Evolutionary conservation across 2,329 filamentous ascomycete species (phyloP), one percentile per base, ranked within the genome.

Genomic region (Cephalotrichum gorgonifer): DNA sequence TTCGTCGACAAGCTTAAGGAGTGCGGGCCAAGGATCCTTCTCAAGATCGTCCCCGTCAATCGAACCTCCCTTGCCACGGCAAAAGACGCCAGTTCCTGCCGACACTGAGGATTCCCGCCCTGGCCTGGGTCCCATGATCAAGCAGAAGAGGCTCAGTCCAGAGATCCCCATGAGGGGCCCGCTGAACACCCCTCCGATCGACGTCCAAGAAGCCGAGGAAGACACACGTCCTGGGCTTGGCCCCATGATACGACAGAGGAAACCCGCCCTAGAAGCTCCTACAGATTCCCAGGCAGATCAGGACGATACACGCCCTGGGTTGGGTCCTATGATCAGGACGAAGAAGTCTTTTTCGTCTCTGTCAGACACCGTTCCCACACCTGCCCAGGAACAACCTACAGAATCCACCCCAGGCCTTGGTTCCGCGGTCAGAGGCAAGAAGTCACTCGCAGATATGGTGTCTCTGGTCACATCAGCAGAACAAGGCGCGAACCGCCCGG

Each of bases 111-210:
- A 75, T 3, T 59, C 53, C 6, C 68, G 86, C n/a, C 88, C 88
- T 17, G 88, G 88, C 1, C 74, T 95, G 5, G 89, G 88, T 0
- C 87, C 89, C 2, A 95, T 95, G 90, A 85, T 96, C 58, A 91
- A 87, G 23, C 25, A 25, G 23, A 43, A 53, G 15, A 25, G 41
- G 27, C 6, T 17, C 6, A 11, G 12, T 25, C 12, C 11, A 26
- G 41, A 43, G 22, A 43, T 7, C 7, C 41, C 41, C 4, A 14
- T 23, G 4, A 15, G n/a, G 41, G 22, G 11, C 6, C 35, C 35
- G 2, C 17, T 39, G 17, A 20, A 20, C 12, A 20, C 35, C 3
- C 35, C 35, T 39, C 17, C 35, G 17, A 20, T 22, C 17, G 35
- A 39, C 22, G 17, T 20, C 35, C 35, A 17, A 12, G 22, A 27